These are phyloP conservation scores for Oldenlandia corymbosa DNA, from an alignment of 257 asterid genomes.

Conservation along the genomic window DNA sequence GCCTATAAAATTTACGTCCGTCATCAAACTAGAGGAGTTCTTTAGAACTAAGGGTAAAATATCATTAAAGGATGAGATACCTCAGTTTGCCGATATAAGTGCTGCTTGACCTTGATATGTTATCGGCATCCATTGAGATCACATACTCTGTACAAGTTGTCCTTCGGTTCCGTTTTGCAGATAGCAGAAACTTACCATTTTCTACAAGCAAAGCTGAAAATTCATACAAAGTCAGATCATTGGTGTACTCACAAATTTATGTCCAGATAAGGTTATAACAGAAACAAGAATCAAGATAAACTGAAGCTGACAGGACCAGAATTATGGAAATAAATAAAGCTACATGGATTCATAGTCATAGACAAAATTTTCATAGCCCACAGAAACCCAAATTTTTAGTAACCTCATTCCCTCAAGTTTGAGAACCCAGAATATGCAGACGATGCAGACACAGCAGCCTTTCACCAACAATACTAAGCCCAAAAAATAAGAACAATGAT, in stretches of 20 bases:
- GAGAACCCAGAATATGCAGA: neutral
- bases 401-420: neutral
- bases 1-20: neutral
- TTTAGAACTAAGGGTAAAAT: neutral
- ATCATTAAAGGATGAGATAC: conserved; percentile 18
- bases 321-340: neutral
- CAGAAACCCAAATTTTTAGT: neutral
- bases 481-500: neutral
- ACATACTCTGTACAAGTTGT: conserved; percentile 81
- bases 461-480: neutral
- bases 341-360: too few relatives aligned
- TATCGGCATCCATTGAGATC: conserved; percentile 71
- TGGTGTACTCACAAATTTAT: conserved; percentile 4
- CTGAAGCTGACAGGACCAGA: neutral
- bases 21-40: too few relatives aligned
- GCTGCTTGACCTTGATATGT: conserved; percentile 61
- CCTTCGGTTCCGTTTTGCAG: conserved; percentile 73
- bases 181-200: conserved; percentile 85
- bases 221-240: neutral
- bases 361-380: neutral
- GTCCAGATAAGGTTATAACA: neutral
- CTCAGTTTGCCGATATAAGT: conserved; percentile 77
- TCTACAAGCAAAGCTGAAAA: conserved; percentile 71
- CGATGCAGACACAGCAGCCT: neutral
- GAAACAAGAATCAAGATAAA: conserved; percentile 1